Conservation (phyloP, 1,284 basidiomycete genomes). For the Apiotrichum domesticum region DNA sequence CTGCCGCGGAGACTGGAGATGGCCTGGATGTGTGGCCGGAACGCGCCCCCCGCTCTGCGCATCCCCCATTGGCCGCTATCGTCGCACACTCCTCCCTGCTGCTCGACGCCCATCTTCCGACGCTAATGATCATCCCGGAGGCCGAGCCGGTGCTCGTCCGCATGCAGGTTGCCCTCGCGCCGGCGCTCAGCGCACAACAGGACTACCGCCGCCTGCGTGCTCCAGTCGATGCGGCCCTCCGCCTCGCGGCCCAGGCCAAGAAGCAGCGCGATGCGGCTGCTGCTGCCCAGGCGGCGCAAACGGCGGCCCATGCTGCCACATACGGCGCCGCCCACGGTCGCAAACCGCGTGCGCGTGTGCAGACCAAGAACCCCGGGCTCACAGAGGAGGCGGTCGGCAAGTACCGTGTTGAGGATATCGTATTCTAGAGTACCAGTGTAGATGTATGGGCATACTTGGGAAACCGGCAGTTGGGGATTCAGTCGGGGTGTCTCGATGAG, state of each 20-base stretch:
- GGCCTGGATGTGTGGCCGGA: slow-evolving; percentile 32
- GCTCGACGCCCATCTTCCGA: slow-evolving; percentile 45
- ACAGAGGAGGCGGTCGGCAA: slow-evolving; percentile 38
- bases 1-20: slow-evolving; percentile 22
- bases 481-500: too few relatives aligned
- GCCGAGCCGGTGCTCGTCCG: slow-evolving; percentile 26
- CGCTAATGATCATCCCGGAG: slow-evolving; percentile 29
- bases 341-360: slow-evolving; percentile 1
- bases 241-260: slow-evolving; percentile 22
- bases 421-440: slow-evolving; percentile 24
- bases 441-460: not conserved
- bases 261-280: slow-evolving; percentile 9
- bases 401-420: slow-evolving; percentile 43
- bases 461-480: too few relatives aligned
- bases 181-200: slow-evolving; percentile 34
- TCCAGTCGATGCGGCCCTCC: slow-evolving; percentile 41
- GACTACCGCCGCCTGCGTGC: slow-evolving; percentile 37
- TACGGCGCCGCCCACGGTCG: too few relatives aligned
- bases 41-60: slow-evolving; percentile 5
- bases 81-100: slow-evolving; percentile 36
- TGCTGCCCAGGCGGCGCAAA: not conserved
- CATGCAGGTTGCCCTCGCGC: slow-evolving; percentile 28
- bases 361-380: slow-evolving; percentile 14
- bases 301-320: not conserved
- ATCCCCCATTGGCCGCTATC: slow-evolving; percentile 10